Evolutionary conservation across 306 rosid genomes (phyloP).

Genomic region (Carpinus fangiana): DNA sequence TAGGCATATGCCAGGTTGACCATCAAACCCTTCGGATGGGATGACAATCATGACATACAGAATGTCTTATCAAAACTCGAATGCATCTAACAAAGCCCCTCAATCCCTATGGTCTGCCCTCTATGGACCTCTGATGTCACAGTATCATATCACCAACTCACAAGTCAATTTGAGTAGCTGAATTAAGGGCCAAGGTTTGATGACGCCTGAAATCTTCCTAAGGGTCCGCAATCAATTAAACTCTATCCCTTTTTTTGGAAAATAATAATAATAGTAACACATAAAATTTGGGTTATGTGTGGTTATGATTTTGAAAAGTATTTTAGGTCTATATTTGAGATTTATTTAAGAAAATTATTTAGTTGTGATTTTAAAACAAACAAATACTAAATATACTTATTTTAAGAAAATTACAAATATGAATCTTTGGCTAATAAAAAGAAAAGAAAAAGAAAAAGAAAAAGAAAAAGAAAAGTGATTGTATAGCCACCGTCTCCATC

Average conservation of each 20-base stretch:
- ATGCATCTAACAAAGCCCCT: constrained; percentile 21
- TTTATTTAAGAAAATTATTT: no score
- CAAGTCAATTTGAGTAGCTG: constrained; percentile 41
- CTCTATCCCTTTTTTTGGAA: no score
- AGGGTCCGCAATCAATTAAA: no score
- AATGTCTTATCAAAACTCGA: constrained; percentile 64
- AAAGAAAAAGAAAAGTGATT: no score
- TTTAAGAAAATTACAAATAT: no score
- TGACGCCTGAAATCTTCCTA: neutral
- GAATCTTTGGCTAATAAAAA: no score
- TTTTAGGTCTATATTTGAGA: no score
- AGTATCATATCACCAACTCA: constrained; percentile 37
- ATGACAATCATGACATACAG: constrained; percentile 24
- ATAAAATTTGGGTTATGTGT: constrained; percentile 18
- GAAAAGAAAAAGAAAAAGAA: no score
- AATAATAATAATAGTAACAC: no score
- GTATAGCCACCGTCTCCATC: no score
- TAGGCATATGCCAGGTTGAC: constrained; percentile 48
- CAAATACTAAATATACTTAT: no score
- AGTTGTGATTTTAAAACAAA: no score
- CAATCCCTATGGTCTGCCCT: constrained; percentile 38
- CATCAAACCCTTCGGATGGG: constrained; percentile 15
- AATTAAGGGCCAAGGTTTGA: constrained; percentile 40
- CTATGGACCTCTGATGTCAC: constrained; percentile 38
- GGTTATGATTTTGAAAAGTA: neutral